Conservation (phyloP, 495 filamentous ascomycete species). For the Lasiosphaeriaceae sp. region DNA sequence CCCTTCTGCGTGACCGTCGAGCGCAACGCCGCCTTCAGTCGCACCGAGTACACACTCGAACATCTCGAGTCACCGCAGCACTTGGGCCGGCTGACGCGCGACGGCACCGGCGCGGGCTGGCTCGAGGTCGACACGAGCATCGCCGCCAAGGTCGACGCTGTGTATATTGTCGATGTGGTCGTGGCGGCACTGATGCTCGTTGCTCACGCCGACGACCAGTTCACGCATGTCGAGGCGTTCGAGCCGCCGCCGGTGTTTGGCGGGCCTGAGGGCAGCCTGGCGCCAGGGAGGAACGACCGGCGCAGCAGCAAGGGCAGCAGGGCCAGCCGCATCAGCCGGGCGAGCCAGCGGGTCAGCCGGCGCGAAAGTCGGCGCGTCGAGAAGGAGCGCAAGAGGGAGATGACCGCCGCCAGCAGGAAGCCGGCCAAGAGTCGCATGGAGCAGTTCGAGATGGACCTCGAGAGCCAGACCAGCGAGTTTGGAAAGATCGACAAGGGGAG, state of each 20-base stretch:
- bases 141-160: constrained; percentile 49
- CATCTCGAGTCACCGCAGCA: constrained; percentile 54
- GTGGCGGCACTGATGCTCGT: constrained; percentile 67
- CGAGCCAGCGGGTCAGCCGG: constrained; percentile 19
- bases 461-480: constrained; percentile 48
- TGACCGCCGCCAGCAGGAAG: constrained; percentile 9
- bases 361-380: constrained; percentile 19
- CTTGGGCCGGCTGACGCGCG: constrained; percentile 46
- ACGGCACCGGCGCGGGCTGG: constrained; percentile 49
- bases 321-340: constrained; percentile 22
- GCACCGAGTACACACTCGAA: constrained; percentile 58
- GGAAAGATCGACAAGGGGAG: constrained; percentile 31
- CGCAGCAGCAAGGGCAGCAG: constrained; percentile 25
- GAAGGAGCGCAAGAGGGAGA: constrained; percentile 13
- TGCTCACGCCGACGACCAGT: constrained; percentile 57
- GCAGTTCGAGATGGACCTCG: constrained; percentile 54
- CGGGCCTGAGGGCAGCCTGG: constrained; percentile 12
- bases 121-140: constrained; percentile 51
- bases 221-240: constrained; percentile 44
- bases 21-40: constrained; percentile 49
- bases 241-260: constrained; percentile 45
- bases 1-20: constrained; percentile 52
- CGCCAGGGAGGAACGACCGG: constrained; percentile 2
- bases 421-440: constrained; percentile 37
- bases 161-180: constrained; percentile 73